Base-by-base conservation (phyloP, 78 protist species). In the Dictyostelium capitatum region DNA sequence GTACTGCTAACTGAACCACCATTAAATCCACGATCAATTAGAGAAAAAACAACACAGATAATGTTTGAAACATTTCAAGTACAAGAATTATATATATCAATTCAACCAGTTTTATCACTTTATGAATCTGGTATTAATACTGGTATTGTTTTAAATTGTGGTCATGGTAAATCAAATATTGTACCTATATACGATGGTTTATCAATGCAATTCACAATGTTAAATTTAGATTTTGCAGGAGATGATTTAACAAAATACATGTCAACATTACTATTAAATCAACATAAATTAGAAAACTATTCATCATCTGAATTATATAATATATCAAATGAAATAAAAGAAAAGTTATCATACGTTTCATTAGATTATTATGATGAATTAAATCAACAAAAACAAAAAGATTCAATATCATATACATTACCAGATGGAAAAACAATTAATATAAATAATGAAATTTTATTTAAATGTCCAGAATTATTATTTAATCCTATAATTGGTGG, bases 191-290 rank as follows among this genome's bases (percentile, higher is more conserved):
- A 73, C 77, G 82, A 85, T 48, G 91, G 91, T 28, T 73, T 72
- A 28, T 67, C 72, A 47, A 99, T 56, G 97, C 96, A 89, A 77
- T 96, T 43, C 96, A 97, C 97, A 83, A 90, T 98, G 77, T 89
- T 62, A 43, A 97, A 97, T 46, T 83, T 97, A 25, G 97, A 97
- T 67, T 57, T 98, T 19, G 99, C 97, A 57, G 99, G 99, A 9
- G 92, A 96, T 65, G 98, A 96, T 28, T 81, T 98, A 20, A 98
- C 99, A n/a, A 97, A 97, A 73, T 93, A 92, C 96, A 67, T 98
- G 90, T 50, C 43, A 2, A 3, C 43, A 37, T 37, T 37, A 37
- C 43, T 37, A 37, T 37, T 37, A 37, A 2, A 1, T 3, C 43
- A 37, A 37, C 43, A 37, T 51, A 12, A 8, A 51, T 37, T 37